phyloP scores from a whole-genome alignment of 1,284 basidiomycete genomes.

The Boletus sp. region DNA sequence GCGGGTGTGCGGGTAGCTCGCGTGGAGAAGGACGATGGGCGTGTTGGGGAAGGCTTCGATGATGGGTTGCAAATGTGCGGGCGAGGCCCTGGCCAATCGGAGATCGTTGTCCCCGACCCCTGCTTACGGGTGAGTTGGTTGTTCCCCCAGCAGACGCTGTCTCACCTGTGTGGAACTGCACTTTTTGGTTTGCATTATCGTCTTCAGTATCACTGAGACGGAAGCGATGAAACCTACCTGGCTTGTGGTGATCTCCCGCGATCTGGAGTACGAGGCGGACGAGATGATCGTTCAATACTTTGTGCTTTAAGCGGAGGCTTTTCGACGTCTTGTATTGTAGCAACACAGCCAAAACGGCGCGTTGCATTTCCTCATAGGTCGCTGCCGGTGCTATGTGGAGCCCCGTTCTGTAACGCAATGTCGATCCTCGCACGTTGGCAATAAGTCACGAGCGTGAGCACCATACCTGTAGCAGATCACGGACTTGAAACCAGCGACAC shows the following conservation, averaged over 20 bases:
- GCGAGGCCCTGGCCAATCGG: constrained; percentile 52
- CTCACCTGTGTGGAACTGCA: constrained; percentile 72
- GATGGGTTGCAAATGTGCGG: constrained; percentile 61
- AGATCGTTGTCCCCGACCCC: constrained; percentile 72
- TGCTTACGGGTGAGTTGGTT: constrained; percentile 8
- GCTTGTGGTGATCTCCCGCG: constrained; percentile 49
- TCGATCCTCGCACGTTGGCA: neutral
- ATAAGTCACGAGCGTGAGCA: neutral
- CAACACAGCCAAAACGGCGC: constrained; percentile 31
- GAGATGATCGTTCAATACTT: constrained; percentile 61
- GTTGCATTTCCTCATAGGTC: constrained; percentile 27
- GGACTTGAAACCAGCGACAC: constrained; percentile 71
- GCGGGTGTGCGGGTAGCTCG: constrained; percentile 68
- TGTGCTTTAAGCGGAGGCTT: constrained; percentile 53
- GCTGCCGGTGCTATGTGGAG: constrained; percentile 43
- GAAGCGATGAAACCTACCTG: constrained; percentile 39
- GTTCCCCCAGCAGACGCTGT: neutral
- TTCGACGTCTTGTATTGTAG: constrained; percentile 31
- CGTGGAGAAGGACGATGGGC: constrained; percentile 64
- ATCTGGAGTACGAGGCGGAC: constrained; percentile 53
- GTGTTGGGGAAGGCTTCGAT: constrained; percentile 60
- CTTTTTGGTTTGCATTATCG: constrained; percentile 34
- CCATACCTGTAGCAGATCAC: constrained; percentile 57
- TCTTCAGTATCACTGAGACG: neutral
- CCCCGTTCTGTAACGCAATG: constrained; percentile 45